A percentile compares a stretch with the other conserved stretches of the same genome.
These are phyloP conservation scores for Rheum nobile DNA, from an alignment of 148 eudicot species.

Conservation along the genomic window DNA sequence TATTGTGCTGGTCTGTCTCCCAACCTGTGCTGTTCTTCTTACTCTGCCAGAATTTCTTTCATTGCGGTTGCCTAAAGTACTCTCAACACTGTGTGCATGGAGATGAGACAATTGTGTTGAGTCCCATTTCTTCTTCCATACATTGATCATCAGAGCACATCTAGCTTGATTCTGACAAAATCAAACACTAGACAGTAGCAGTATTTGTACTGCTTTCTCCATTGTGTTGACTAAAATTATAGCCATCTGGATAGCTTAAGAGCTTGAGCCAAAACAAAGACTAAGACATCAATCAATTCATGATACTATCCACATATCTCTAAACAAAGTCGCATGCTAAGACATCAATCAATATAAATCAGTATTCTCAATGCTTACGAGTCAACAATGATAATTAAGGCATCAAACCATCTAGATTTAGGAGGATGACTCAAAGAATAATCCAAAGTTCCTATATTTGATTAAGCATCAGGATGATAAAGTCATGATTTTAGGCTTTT, in stretches of 20 bases:
- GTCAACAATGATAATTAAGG: neutral
- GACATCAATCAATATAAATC: neutral
- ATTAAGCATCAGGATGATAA: neutral
- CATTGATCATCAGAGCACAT: neutral
- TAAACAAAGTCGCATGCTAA: neutral
- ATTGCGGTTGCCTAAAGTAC: too few species aligned
- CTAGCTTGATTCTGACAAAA: neutral
- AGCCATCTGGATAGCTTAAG: neutral
- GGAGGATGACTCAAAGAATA: neutral
- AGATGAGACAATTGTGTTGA: neutral
- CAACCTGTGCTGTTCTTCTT: slow-evolving; percentile 15
- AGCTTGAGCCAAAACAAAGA: neutral
- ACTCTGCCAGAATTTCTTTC: too few species aligned
- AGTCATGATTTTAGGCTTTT: neutral
- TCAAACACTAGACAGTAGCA: neutral
- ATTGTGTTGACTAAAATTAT: neutral
- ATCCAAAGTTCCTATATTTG: neutral
- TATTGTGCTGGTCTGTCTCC: too few species aligned
- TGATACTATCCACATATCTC: neutral
- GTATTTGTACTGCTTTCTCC: neutral
- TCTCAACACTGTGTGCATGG: slow-evolving; percentile 1
- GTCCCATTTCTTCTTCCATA: neutral
- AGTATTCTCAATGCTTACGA: neutral
- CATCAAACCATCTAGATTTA: neutral
- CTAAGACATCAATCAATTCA: neutral